A percentile compares a stretch with the other conserved stretches of the same genome.
Conservation (phyloP, 2,329 filamentous ascomycete genomes). For the Talaromyces amestolkiae region DNA sequence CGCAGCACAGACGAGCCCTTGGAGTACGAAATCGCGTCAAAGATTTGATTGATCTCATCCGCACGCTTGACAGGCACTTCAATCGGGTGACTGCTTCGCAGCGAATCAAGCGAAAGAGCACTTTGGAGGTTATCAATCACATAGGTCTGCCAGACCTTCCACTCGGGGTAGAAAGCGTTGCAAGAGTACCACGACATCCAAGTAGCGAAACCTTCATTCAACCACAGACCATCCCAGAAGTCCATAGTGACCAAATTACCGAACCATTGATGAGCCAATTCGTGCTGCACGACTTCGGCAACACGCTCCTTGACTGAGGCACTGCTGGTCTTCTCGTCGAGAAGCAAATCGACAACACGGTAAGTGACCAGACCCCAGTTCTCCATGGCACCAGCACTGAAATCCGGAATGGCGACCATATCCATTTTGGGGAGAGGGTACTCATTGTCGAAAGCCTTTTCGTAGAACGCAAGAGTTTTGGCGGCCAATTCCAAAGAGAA, state of each 20-base stretch:
- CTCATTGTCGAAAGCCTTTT: constrained; percentile 84
- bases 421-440: constrained; percentile 94
- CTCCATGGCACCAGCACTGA: constrained; percentile 95
- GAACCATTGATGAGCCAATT: constrained; percentile 97
- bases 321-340: constrained; percentile 88
- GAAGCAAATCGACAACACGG: constrained; percentile 82
- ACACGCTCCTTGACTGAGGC: constrained; percentile 88
- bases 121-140: constrained; percentile 89
- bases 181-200: constrained; percentile 95
- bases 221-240: constrained; percentile 96
- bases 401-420: constrained; percentile 94
- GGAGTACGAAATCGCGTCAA: constrained; percentile 95
- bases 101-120: constrained; percentile 80
- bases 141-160: constrained; percentile 97
- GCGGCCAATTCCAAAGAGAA: constrained; percentile 90
- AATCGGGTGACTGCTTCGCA: constrained; percentile 93
- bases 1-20: constrained; percentile 94
- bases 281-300: constrained; percentile 93
- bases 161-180: constrained; percentile 93
- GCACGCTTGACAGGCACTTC: constrained; percentile 94
- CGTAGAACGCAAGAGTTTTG: constrained; percentile 87
- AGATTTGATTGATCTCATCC: constrained; percentile 97
- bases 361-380: constrained; percentile 98
- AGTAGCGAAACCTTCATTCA: constrained; percentile 90
- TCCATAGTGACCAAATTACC: constrained; percentile 97